Base-by-base conservation (phyloP, 2,329 filamentous ascomycete species). In the Hirsutella rhossiliensis region DNA sequence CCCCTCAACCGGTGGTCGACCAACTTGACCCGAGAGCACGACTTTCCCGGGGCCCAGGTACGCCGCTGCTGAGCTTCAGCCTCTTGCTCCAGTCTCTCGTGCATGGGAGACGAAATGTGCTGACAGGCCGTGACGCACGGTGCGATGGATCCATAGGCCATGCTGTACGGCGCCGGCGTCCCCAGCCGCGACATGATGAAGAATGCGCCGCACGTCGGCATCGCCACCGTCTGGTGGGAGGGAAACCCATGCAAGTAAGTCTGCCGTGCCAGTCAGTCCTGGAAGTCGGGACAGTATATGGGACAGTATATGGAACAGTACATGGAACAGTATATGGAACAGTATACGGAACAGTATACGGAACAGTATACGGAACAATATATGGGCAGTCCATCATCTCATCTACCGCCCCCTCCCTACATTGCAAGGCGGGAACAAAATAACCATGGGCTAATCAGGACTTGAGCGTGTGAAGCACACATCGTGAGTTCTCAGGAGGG, bases 211-310 rank as follows among this genome's bases (percentile, higher is more conserved):
- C 90, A 97, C 50, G 85, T 97, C 23, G 90, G 90, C 46, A 79
- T 96, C 57, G 84, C 88, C 8, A 88, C 84, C 5, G 86, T 96
- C 5, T 96, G 89, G 89, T 97, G 89, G 89, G 88, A 96, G 65
- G 90, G 90, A 27, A 96, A 96, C 60, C 87, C 90, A 32, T 96
- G 89, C 78, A 95, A 95, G 82, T 86, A 64, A 66, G 81, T 73
- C 15, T 30, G 0, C n/a, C 17, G 23, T n/a, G n/a, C n/a, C n/a
- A n/a, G n/a, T n/a, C n/a, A n/a, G n/a, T n/a, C n/a, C n/a, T n/a
- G n/a, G n/a, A n/a, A n/a, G n/a, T n/a, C n/a, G n/a, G n/a, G n/a
- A n/a, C n/a, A n/a, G n/a, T n/a, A n/a, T n/a, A n/a, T n/a, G n/a
- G n/a, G n/a, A n/a, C n/a, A n/a, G n/a, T n/a, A n/a, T n/a, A n/a